Percentiles rank a stretch among this genome's conserved stretches.
phyloP scores from a whole-genome alignment of 2,329 filamentous ascomycete species.

The Stachybotrys elegans region DNA sequence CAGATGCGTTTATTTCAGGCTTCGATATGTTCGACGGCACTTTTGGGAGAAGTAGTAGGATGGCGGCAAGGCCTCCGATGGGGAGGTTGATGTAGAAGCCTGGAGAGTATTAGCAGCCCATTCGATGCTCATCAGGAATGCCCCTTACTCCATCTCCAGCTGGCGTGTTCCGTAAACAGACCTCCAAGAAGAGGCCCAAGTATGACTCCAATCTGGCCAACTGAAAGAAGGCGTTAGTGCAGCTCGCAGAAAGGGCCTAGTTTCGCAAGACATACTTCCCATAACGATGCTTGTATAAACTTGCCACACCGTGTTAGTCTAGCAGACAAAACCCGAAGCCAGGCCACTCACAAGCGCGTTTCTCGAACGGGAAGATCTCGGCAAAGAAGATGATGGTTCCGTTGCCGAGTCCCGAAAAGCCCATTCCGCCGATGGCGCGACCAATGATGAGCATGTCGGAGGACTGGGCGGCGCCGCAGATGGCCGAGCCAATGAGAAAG shows the following conservation, averaged over 20 bases:
- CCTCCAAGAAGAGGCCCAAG: constrained; percentile 20
- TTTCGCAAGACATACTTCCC: constrained; percentile 3
- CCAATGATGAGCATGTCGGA: constrained; percentile 15
- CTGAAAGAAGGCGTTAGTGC: neutral
- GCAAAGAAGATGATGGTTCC: constrained; percentile 13
- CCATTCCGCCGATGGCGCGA: constrained; percentile 14
- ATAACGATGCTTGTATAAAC: constrained; percentile 6
- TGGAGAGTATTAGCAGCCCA: constrained; percentile 1
- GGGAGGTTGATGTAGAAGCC: constrained; percentile 45
- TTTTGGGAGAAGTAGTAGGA: constrained; percentile 23
- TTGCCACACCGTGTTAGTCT: too few species aligned
- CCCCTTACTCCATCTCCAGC: constrained; percentile 25
- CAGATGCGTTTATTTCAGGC: constrained; percentile 15
- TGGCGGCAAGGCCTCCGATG: constrained; percentile 29
- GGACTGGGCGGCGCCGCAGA: constrained; percentile 14
- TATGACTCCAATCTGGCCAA: constrained; percentile 21
- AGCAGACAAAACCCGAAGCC: too few species aligned
- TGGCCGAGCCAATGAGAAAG: constrained; percentile 14
- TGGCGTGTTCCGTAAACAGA: constrained; percentile 19
- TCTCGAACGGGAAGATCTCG: constrained; percentile 11
- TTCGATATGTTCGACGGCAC: constrained; percentile 32
- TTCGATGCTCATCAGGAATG: neutral
- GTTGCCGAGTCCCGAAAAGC: constrained; percentile 12
- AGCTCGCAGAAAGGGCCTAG: neutral
- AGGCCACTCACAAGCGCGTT: constrained; percentile 13